Evolutionary conservation across 257 asterid genomes (phyloP).

Genomic region (Coffea canephora): DNA sequence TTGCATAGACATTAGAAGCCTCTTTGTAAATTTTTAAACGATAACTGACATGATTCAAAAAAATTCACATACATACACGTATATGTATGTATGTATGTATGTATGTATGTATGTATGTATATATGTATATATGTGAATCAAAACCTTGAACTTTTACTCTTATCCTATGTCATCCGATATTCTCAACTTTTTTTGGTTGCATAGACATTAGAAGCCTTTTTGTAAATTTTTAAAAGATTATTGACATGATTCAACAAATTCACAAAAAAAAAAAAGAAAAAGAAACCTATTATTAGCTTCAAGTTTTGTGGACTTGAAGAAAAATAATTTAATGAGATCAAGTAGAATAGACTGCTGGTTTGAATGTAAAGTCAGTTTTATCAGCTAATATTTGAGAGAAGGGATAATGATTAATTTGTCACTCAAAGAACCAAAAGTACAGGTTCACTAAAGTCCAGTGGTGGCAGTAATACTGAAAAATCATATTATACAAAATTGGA

Average conservation of each 20-base stretch:
- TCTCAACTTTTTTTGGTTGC: neutral
- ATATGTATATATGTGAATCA: too few relatives aligned
- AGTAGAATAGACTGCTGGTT: neutral
- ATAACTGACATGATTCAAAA: neutral
- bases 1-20: neutral
- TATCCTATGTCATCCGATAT: neutral
- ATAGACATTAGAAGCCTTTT: neutral
- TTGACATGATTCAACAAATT: neutral
- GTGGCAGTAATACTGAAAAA: neutral
- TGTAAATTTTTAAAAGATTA: neutral
- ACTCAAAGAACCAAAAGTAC: neutral
- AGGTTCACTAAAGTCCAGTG: neutral
- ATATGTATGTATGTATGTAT: too few relatives aligned
- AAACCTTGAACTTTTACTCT: neutral
- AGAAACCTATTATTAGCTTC: neutral
- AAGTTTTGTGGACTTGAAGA: neutral
- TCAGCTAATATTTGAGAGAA: neutral
- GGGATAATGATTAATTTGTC: neutral
- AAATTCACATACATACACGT: too few relatives aligned
- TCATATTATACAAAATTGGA: neutral
- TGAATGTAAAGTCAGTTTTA: neutral
- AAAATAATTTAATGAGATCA: neutral
- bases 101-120: too few relatives aligned
- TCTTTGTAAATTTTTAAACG: neutral
- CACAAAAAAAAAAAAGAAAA: neutral